Evolutionary conservation across 1,139 yeast species (phyloP).

Genomic region (Dujonia santamariae): DNA sequence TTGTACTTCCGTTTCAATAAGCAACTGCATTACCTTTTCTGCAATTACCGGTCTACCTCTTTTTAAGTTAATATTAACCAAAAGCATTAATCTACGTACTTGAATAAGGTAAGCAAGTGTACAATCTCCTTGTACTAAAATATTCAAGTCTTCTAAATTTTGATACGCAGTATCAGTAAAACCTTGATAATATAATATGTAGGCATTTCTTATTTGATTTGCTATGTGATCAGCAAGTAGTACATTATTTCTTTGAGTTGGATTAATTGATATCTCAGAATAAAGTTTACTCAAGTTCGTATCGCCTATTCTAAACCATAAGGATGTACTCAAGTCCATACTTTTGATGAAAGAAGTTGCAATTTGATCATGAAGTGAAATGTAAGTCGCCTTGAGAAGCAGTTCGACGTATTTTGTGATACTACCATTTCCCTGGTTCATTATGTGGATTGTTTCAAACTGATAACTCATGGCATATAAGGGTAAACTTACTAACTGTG

Average conservation of each 20-base stretch:
- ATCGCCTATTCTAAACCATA: conserved; percentile 54
- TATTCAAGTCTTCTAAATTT: conserved; percentile 24
- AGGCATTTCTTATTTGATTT: conserved; percentile 36
- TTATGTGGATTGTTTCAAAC: conserved; percentile 52
- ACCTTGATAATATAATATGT: conserved; percentile 34
- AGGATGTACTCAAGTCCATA: conserved; percentile 42
- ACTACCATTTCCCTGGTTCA: conserved; percentile 47
- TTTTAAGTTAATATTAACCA: conserved; percentile 28
- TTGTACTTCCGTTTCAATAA: conserved; percentile 23
- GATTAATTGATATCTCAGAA: conserved; percentile 25
- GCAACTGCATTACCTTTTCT: conserved; percentile 18
- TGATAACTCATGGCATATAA: conserved; percentile 60
- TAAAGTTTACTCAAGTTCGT: conserved; percentile 44
- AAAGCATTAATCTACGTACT: conserved; percentile 31
- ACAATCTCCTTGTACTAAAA: conserved; percentile 21
- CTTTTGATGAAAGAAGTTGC: conserved; percentile 41
- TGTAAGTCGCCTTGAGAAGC: conserved; percentile 50
- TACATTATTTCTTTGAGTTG: conserved; percentile 21
- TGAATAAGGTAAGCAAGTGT: conserved; percentile 38
- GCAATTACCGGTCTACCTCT: conserved; percentile 33
- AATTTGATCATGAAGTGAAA: conserved; percentile 42
- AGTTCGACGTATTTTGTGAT: conserved; percentile 49
- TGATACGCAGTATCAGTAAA: conserved; percentile 34
- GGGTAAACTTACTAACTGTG: conserved; percentile 49
- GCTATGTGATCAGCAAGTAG: conserved; percentile 27